Evolutionary conservation across 805 yeast species (phyloP), one percentile per base, ranked within the genome.

Genomic region (Saturnispora diversa): DNA sequence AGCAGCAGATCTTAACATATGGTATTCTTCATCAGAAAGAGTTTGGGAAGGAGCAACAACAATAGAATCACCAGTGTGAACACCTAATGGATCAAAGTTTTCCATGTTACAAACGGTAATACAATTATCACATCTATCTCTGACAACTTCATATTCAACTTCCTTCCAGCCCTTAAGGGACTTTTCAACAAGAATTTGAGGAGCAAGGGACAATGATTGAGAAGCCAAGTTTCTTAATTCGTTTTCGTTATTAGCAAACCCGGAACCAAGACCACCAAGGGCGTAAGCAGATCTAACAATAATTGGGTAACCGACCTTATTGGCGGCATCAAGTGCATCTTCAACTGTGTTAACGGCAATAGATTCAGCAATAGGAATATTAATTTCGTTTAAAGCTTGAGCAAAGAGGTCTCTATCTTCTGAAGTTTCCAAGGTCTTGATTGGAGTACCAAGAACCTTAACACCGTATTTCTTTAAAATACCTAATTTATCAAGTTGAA

Each of bases 101-200:
- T 90, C 98, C 98, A 90, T 90, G 69, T 90, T 90, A 75, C 98
- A 90, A 48, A 90, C 98, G 36, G 98, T 90, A 55, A 90, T 86
- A 79, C 98, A 90, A 76, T 90, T 90, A 64, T 86, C 97, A 54
- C 78, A 82, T 38, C 94, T 88, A 67, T 90, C 98, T 65, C 98
- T 86, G 41, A 90, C 98, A 63, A 90, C 98, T 67, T 90, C 98
- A 64, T 90, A 90, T 68, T 90, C 98, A 54, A 90, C 84, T 69
- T 90, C 98, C 64, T 90, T 90, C 98, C 98, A 90, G 49, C 98
- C 98, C 69, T 92, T 92, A 95, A 90, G 84, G 35, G 96, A 86
- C 60, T 80, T 78, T 70, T 90, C 98, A 48, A 90, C 92, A 49
- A 90, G 72, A 42, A 90, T 94, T 69, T 90, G 98, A 10, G 98